These are phyloP conservation scores for Nannochloris sp. DNA, from an alignment of 139 green algal species.

Conservation along the genomic window DNA sequence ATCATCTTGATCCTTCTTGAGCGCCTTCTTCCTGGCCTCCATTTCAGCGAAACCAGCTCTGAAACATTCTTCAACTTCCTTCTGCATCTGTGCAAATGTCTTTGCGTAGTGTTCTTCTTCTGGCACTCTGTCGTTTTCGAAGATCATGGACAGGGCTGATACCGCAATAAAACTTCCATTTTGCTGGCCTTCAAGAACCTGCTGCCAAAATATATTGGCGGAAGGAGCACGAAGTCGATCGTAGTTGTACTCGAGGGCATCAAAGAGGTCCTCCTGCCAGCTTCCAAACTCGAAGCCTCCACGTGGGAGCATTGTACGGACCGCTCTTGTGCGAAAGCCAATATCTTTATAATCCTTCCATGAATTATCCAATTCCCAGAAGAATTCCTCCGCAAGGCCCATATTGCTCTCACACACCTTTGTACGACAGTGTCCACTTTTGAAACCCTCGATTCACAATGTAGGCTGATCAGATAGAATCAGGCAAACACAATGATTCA, in stretches of 20 bases:
- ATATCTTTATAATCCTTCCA: neutral
- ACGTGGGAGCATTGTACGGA: neutral
- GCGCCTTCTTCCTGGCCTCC: neutral
- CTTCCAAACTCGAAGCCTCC: neutral
- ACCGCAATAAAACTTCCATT: neutral
- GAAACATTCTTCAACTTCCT: neutral
- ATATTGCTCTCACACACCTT: too few relatives aligned
- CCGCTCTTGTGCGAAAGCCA: neutral
- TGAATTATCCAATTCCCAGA: neutral
- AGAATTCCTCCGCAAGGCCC: neutral
- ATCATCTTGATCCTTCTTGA: neutral
- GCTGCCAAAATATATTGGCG: neutral
- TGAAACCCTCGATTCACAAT: too few relatives aligned
- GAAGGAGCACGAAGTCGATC: neutral
- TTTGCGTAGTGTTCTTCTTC: slow-evolving; percentile 1
- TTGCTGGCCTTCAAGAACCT: neutral
- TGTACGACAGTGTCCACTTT: too few relatives aligned
- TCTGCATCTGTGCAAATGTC: neutral
- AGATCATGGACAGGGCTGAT: neutral
- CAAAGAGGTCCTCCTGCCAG: neutral
- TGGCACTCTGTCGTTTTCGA: neutral
- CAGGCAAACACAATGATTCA: too few relatives aligned
- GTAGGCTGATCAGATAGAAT: too few relatives aligned
- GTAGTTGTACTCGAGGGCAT: neutral
- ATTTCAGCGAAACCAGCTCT: neutral